Percentiles rank a stretch among this genome's conserved stretches.
Evolutionary conservation across 2,329 filamentous ascomycete genomes (phyloP).

Genomic region (Colletotrichum sp.): DNA sequence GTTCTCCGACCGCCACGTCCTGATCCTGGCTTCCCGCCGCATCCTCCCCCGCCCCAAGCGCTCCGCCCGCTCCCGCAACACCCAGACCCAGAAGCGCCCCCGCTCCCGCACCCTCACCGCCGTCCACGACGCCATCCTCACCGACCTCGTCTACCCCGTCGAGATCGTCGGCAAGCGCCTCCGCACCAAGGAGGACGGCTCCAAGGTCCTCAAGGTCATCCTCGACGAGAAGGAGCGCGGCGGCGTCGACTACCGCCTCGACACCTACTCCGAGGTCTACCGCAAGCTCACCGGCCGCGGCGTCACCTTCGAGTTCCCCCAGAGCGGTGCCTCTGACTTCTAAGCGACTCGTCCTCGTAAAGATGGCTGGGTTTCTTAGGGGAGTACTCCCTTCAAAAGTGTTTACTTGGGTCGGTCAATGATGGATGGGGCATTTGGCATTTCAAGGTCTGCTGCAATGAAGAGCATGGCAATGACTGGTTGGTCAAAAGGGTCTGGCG

Average conservation of each 20-base stretch:
- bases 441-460: slow-evolving; percentile 19
- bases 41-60: slow-evolving; percentile 99
- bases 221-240: slow-evolving; percentile 99
- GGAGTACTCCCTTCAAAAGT: slow-evolving; percentile 2
- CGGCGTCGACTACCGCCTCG: slow-evolving; percentile 98
- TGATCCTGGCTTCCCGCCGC: slow-evolving; percentile 98
- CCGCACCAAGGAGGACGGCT: slow-evolving; percentile 98
- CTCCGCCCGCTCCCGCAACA: slow-evolving; percentile 94
- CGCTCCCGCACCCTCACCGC: slow-evolving; percentile 97
- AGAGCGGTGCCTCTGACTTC: slow-evolving; percentile 79
- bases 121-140: slow-evolving; percentile 97
- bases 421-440: slow-evolving; percentile 14
- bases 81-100: slow-evolving; percentile 98
- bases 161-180: slow-evolving; percentile 99
- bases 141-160: slow-evolving; percentile 98
- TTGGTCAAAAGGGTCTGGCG: slow-evolving; percentile 49
- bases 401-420: slow-evolving; percentile 24
- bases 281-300: slow-evolving; percentile 94
- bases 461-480: slow-evolving; percentile 22
- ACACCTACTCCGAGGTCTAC: slow-evolving; percentile 99
- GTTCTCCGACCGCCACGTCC: slow-evolving; percentile 99
- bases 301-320: slow-evolving; percentile 98
- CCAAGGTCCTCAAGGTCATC: slow-evolving; percentile 98
- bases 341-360: slow-evolving; percentile 47
- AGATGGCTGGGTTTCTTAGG: slow-evolving; percentile 11